A percentile compares a stretch with the other conserved stretches of the same genome.
These are phyloP conservation scores for Paracoccidioides lutzii DNA, from an alignment of 2,329 filamentous ascomycete genomes.

Conservation along the genomic window DNA sequence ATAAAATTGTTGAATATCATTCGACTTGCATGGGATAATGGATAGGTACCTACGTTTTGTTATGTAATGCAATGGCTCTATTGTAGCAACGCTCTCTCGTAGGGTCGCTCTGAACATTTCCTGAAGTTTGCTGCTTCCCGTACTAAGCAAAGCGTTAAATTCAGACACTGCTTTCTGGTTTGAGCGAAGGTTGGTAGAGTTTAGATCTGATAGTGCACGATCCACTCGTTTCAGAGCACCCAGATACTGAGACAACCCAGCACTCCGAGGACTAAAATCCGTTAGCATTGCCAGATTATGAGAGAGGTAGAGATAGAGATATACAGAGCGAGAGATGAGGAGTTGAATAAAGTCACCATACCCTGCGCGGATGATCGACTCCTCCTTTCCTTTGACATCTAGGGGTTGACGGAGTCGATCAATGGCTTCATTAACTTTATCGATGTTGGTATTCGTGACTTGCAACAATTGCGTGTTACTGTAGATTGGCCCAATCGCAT, in stretches of 20 bases:
- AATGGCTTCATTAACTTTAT: constrained; percentile 73
- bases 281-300: neutral
- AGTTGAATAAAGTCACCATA: constrained; percentile 20
- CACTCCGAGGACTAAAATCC: constrained; percentile 54
- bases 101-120: constrained; percentile 69
- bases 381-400: constrained; percentile 82
- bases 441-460: constrained; percentile 77
- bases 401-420: constrained; percentile 80
- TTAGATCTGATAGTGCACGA: constrained; percentile 71
- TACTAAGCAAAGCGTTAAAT: constrained; percentile 61
- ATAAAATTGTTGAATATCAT: constrained; percentile 1
- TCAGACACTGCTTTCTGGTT: constrained; percentile 83
- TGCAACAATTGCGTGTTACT: constrained; percentile 85
- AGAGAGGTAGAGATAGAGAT: neutral
- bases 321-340: neutral
- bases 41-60: constrained; percentile 55
- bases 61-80: constrained; percentile 85
- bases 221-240: constrained; percentile 79
- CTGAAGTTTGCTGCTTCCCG: constrained; percentile 72
- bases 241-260: constrained; percentile 72
- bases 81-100: constrained; percentile 60
- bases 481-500: constrained; percentile 84
- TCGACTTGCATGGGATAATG: neutral
- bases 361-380: constrained; percentile 77
- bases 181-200: constrained; percentile 76